phyloP scores from a whole-genome alignment of 108 stramenopile genomes.

The Pseudonitzschia pungens region DNA sequence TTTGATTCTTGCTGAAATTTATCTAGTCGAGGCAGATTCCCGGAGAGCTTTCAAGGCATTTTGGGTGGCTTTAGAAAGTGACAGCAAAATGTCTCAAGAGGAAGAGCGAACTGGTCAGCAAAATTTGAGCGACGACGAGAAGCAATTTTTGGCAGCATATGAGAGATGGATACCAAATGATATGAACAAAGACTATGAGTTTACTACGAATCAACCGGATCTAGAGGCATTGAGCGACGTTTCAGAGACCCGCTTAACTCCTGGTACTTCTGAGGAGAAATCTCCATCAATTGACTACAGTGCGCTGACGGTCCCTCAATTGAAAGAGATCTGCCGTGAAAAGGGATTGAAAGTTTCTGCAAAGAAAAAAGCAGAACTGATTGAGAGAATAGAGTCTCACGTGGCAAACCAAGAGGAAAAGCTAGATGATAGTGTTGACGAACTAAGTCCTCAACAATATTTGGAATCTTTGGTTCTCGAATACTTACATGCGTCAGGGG shows the following conservation, averaged over 20 bases:
- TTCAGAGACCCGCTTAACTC: not conserved
- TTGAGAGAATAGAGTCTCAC: conserved; percentile 50
- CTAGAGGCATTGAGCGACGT: not conserved
- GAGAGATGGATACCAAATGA: not conserved
- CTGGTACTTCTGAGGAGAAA: not conserved
- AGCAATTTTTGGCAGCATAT: conserved; percentile 13
- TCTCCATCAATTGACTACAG: conserved; percentile 42
- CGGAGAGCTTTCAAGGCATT: conserved; percentile 5
- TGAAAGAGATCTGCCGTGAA: conserved; percentile 74
- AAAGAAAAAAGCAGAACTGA: conserved; percentile 51
- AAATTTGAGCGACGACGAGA: conserved; percentile 11
- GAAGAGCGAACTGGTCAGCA: not conserved
- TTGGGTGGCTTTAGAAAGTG: conserved; percentile 12
- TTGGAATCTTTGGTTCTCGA: conserved; percentile 57
- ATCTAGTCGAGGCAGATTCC: conserved; percentile 7
- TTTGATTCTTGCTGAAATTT: conserved; percentile 23
- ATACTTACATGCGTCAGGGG: conserved; percentile 69
- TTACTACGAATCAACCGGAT: conserved; percentile 7
- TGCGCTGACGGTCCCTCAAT: conserved; percentile 47
- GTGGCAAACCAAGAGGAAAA: conserved; percentile 29
- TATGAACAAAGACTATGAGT: conserved; percentile 16
- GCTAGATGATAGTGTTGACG: not conserved
- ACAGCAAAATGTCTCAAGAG: not conserved
- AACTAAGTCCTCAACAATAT: conserved; percentile 27
- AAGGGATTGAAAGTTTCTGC: conserved; percentile 65